Conservation (phyloP, 495 filamentous ascomycete species). For the Tuber calosporum region DNA sequence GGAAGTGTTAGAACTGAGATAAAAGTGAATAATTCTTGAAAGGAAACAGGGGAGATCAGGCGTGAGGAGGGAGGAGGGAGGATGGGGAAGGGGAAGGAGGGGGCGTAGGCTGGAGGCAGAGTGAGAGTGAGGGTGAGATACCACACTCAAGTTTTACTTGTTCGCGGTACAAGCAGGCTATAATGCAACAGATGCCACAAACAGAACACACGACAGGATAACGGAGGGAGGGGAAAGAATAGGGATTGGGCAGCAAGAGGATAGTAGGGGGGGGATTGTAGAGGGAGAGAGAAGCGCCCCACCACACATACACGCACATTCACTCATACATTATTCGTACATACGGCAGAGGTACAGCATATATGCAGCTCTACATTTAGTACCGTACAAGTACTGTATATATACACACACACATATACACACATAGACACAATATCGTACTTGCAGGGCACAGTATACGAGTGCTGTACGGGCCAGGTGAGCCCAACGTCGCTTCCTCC, state of each 20-base stretch:
- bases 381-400: background rate
- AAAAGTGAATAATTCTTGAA: conserved; percentile 9
- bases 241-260: background rate
- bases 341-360: background rate
- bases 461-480: background rate
- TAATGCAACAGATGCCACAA: conserved; percentile 4
- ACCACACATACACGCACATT: background rate
- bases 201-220: conserved; percentile 1
- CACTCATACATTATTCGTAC: conserved; percentile 3
- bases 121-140: conserved; percentile 7
- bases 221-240: background rate
- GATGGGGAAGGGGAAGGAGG: conserved; percentile 8
- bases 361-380: background rate
- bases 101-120: conserved; percentile 15
- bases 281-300: background rate
- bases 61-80: conserved; percentile 1
- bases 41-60: conserved; percentile 5
- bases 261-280: conserved; percentile 1
- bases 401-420: background rate
- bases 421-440: background rate
- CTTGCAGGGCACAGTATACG: background rate
- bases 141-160: background rate
- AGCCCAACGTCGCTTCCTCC: background rate
- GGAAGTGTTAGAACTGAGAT: conserved; percentile 16
- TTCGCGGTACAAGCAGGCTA: conserved; percentile 2